Evolutionary conservation across 345 rosid species (phyloP), one percentile per base, ranked within the genome.

Genomic region (Bruguiera sexangula): DNA sequence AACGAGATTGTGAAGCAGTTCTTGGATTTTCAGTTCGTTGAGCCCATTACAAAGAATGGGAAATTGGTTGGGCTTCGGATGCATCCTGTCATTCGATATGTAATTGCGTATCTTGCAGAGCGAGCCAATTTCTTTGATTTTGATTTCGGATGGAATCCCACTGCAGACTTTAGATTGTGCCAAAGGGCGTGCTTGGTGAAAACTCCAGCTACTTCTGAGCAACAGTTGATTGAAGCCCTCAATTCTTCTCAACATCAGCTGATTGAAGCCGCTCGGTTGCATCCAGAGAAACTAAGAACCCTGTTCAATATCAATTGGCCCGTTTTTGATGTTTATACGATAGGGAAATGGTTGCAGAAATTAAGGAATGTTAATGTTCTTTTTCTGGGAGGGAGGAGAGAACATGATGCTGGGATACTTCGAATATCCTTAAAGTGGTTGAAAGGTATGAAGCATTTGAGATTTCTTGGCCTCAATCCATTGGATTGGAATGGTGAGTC

Each of bases 281-380:
- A 7, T 22, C 69, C 59, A 51, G 76, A 63, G 34, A 34, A 60
- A 22, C 67, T 78, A 31, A 37, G 61, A 60, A 80, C 88, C 3
- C 57, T 88, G 39, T 81, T 88, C 77, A 84, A 88, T 66, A 72
- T 88, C 11, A 81, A 79, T 8, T 83, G 78, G 48, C 74, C 73
- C 63, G 77, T 62, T 19, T 83, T 81, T 5, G 88, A 81, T 62
- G 85, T 81, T 5, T 87, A 82, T 62, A 74, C 83, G 43, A 64
- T 66, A 1, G 56, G 16, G 67, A 69, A 83, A 66, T 75, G 78
- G 80, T 82, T 86, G 59, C 36, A 77, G 1, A 68, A 62, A 65
- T 76, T 79, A 53, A 72, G 5, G 36, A 11, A 13, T 22, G 62
- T 83, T 71, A 55, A 64, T 27, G 84, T 83, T 1, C 79, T 85